Conservation (phyloP, 2,329 filamentous ascomycete species). For the Cercospora nicotianae region DNA sequence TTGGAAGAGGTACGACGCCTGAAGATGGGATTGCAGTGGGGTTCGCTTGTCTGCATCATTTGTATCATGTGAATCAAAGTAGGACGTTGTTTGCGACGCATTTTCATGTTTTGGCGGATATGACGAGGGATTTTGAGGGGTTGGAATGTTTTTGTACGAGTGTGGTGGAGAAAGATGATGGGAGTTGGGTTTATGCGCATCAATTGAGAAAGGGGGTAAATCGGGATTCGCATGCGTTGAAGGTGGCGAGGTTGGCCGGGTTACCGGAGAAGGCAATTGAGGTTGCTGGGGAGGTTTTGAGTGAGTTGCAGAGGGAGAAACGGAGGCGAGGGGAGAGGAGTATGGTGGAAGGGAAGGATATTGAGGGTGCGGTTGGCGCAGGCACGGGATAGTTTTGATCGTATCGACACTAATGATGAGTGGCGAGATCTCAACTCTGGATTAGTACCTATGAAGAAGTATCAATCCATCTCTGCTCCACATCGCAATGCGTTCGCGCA, state of each 20-base stretch:
- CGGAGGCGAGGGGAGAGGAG: neutral
- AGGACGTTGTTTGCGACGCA: conserved; percentile 91
- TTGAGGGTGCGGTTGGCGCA: neutral
- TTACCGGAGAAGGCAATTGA: conserved; percentile 71
- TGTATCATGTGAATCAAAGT: conserved; percentile 74
- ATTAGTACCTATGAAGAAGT: neutral
- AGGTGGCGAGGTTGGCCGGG: conserved; percentile 84
- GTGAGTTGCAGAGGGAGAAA: conserved; percentile 15
- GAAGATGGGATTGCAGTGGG: conserved; percentile 88
- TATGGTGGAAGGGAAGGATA: too few relatives aligned
- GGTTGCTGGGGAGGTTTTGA: conserved; percentile 63
- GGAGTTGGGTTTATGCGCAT: conserved; percentile 82
- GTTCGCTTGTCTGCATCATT: conserved; percentile 81
- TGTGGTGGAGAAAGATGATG: conserved; percentile 67
- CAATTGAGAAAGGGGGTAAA: conserved; percentile 80
- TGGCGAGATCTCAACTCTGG: neutral
- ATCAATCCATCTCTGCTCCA: neutral
- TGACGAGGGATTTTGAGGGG: conserved; percentile 60
- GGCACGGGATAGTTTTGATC: neutral
- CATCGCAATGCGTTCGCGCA: neutral
- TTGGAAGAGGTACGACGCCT: conserved; percentile 89
- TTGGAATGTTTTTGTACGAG: conserved; percentile 86
- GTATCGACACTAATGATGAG: neutral
- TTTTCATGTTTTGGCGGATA: conserved; percentile 81
- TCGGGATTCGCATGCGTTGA: conserved; percentile 82